A percentile compares a stretch with the other conserved stretches of the same genome.
Evolutionary conservation across 345 rosid species (phyloP).

Genomic region (Lagerstroemia speciosa): DNA sequence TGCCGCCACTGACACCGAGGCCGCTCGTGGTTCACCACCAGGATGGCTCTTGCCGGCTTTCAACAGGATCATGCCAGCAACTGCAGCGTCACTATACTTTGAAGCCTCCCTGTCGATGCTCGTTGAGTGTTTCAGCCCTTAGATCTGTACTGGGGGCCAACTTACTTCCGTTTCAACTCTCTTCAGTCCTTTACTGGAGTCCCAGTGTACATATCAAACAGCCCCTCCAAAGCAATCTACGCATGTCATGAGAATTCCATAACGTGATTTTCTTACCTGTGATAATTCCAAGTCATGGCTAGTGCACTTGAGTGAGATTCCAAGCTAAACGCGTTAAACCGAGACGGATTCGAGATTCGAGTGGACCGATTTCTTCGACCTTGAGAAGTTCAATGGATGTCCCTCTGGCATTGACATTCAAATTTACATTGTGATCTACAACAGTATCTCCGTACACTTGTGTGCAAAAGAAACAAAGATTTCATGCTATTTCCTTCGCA

Average conservation of each 20-base stretch:
- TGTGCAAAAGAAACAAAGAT: not conserved
- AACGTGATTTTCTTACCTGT: too few relatives aligned
- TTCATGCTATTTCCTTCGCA: not conserved
- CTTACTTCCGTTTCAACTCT: not conserved
- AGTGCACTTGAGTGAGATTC: too few relatives aligned
- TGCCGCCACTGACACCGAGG: constrained; percentile 9
- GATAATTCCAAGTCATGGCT: too few relatives aligned
- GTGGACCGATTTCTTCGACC: too few relatives aligned
- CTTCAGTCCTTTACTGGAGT: not conserved
- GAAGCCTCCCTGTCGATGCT: constrained; percentile 10
- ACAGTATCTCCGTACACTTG: not conserved
- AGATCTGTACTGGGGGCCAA: not conserved
- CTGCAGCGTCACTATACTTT: too few relatives aligned
- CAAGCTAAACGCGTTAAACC: too few relatives aligned
- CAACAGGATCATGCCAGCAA: not conserved
- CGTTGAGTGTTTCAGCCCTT: constrained; percentile 17
- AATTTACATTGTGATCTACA: not conserved
- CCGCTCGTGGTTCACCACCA: constrained; percentile 1
- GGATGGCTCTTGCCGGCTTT: constrained; percentile 14
- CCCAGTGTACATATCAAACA: not conserved
- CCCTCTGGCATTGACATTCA: not conserved
- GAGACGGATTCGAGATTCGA: too few relatives aligned
- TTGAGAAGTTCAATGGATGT: not conserved
- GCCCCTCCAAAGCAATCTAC: too few relatives aligned
- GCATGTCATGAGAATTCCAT: too few relatives aligned